Percentiles rank a stretch among this genome's conserved stretches.
These are phyloP conservation scores for Emericellopsis terricola DNA, from an alignment of 495 filamentous ascomycete genomes.

Conservation along the genomic window DNA sequence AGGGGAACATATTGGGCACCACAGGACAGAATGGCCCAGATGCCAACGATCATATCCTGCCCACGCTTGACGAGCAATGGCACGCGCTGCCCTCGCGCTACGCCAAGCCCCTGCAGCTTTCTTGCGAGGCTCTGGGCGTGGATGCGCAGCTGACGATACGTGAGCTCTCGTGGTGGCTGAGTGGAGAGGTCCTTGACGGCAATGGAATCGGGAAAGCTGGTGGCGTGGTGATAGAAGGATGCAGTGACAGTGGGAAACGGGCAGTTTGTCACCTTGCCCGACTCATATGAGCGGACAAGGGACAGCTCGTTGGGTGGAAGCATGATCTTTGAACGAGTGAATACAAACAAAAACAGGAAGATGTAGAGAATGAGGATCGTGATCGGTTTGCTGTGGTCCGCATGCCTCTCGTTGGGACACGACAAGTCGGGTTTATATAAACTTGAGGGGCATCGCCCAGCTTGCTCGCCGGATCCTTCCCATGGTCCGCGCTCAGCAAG, in stretches of 20 bases:
- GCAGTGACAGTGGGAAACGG: slow-evolving; percentile 3
- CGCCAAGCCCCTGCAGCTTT: slow-evolving; percentile 8
- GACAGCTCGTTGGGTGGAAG: neutral
- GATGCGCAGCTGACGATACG: slow-evolving; percentile 14
- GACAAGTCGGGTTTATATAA: neutral
- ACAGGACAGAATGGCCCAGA: slow-evolving; percentile 28
- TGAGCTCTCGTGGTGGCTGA: slow-evolving; percentile 5
- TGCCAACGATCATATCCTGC: slow-evolving; percentile 22
- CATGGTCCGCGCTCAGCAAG: no score
- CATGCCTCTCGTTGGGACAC: no score
- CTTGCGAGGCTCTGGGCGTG: slow-evolving; percentile 15
- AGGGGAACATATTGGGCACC: slow-evolving; percentile 33
- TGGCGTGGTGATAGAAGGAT: slow-evolving; percentile 2
- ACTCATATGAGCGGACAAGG: neutral
- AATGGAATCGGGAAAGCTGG: neutral
- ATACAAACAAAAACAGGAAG: neutral
- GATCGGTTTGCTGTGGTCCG: no score
- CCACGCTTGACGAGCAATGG: slow-evolving; percentile 12
- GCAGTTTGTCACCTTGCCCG: neutral
- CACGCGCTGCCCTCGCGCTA: slow-evolving; percentile 10
- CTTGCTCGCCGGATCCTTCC: no score
- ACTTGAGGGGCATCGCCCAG: no score
- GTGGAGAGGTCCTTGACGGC: slow-evolving; percentile 1
- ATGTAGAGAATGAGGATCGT: no score
- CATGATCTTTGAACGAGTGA: neutral